Base-by-base conservation (phyloP, 1,139 yeast genomes). In the Pichia sp. region DNA sequence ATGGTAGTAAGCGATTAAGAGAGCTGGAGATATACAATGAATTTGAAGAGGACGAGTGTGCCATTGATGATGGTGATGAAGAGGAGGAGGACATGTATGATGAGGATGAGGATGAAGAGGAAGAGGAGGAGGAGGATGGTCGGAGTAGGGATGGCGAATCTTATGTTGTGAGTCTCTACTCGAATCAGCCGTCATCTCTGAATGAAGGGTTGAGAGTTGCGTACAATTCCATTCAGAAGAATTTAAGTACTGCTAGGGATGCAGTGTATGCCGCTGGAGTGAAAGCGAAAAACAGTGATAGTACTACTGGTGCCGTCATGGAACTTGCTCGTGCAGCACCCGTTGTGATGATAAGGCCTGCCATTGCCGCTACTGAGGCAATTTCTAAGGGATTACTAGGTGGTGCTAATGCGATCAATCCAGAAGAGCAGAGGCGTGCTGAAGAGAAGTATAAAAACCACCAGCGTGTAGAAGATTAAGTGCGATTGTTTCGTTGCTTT, bases 341-440 rank as follows among this genome's bases (percentile, higher is more conserved):
- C 0, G 73, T 85, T 17, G 78, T 87, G 8, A 59, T 88, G 14
- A 69, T 88, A 3, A 61, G 96, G 32, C 96, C 97, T 2, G 70
- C 86, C 51, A 87, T 88, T 47, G 97, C 96, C 2, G 87, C 95
- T 0, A 84, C 96, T 0, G 96, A 87, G 54, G 94, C 94, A 0
- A 67, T 88, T 4, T 81, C 91, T 16, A 83, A 77, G 51, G 72
- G 95, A 0, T 63, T 88, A 38, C 70, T 86, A 64, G 97, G 97
- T 2, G 68, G 88, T 8, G 77, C 88, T 29, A 87, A 87, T 54
- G 83, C 80, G 44, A 63, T 87, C 29, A 91, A 84, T 53, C 82
- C 91, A 1, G 67, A 68, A 9, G 74, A 74, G 44, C 60, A 65
- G 38, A 52, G 55, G 33, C 64, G 66, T 37, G 59, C 72, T 12